Conservation (phyloP, 306 rosid species). For the Pterocarpus santalinus region DNA sequence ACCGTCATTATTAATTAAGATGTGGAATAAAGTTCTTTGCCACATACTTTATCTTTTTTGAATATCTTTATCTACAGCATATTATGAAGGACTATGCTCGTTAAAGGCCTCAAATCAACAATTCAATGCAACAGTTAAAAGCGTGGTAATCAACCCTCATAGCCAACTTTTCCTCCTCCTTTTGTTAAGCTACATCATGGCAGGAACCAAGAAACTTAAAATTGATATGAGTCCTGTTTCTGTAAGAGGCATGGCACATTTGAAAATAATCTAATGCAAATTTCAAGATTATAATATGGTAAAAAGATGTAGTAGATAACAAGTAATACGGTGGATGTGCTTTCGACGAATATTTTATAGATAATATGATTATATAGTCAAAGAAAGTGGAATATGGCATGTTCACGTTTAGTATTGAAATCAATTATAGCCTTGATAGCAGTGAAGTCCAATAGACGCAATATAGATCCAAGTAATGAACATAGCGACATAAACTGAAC, state of each 20-base stretch:
- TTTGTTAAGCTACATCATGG: slow-evolving; percentile 29
- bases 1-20: slow-evolving; percentile 51
- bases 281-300: slow-evolving; percentile 9
- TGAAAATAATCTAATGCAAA: slow-evolving; percentile 8
- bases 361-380: not conserved
- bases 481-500: slow-evolving; percentile 28
- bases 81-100: slow-evolving; percentile 36
- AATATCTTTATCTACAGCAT: slow-evolving; percentile 38
- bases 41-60: slow-evolving; percentile 52
- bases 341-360: not conserved
- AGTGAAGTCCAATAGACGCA: slow-evolving; percentile 7
- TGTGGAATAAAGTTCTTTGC: slow-evolving; percentile 66
- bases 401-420: not conserved
- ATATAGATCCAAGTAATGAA: slow-evolving; percentile 4
- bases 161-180: slow-evolving; percentile 30
- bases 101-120: slow-evolving; percentile 42
- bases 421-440: slow-evolving; percentile 1
- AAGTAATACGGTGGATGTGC: not conserved
- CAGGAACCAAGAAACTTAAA: slow-evolving; percentile 40
- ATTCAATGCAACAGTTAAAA: slow-evolving; percentile 79
- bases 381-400: not conserved
- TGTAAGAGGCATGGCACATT: not conserved
- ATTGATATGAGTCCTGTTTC: slow-evolving; percentile 28
- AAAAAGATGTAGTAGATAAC: slow-evolving; percentile 3
- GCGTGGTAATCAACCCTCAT: slow-evolving; percentile 34